Base-by-base conservation (phyloP, 805 yeast genomes). In the Yamadazyma olivae region DNA sequence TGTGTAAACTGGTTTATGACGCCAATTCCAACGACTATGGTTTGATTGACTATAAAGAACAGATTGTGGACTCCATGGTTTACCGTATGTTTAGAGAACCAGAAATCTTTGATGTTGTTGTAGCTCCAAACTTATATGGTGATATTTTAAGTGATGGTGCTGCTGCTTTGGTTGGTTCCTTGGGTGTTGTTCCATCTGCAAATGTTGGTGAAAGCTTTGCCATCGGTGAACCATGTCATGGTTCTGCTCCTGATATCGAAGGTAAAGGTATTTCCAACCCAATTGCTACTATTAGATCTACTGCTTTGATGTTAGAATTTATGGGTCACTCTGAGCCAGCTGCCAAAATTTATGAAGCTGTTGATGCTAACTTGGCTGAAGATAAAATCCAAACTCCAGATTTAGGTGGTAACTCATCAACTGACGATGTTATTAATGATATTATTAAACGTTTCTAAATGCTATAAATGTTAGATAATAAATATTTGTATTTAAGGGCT, bases 1-100 rank as follows among this genome's bases (percentile, higher is more conserved):
- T 93, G 26, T 74, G 83, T 52, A 74, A 74, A 50, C 64, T 66
- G 42, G 77, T 79, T 31, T 83, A 78, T 59, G 76, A 68, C 34
- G 68, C 76, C 40, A 73, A 81, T 61, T 65, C 65, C 35, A 79
- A 70, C 25, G 67, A 70, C 51, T 90, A 75, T 62, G 71, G 70
- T 22, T 57, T 75, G 8, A 71, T 93, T 39, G 74, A 70, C 30
- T 75, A 87, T 64, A 85, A 85, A 60, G 98, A 93, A 71, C 99
- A 93, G 71, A 91, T 93, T 61, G 98, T 93, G 30, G 99, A 93
- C 71, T 90, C 97, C 10, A 93, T 93, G 99, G 99, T 93, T 39
- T 93, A 93, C 79, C 79, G 96, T 64, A 79, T 93, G 93, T 93
- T 93, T 81, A 82, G 98, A 67, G 97, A 93, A 67, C 99, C 99